Evolutionary conservation across 148 eudicot species (phyloP).

Genomic region (Polygonum aviculare): DNA sequence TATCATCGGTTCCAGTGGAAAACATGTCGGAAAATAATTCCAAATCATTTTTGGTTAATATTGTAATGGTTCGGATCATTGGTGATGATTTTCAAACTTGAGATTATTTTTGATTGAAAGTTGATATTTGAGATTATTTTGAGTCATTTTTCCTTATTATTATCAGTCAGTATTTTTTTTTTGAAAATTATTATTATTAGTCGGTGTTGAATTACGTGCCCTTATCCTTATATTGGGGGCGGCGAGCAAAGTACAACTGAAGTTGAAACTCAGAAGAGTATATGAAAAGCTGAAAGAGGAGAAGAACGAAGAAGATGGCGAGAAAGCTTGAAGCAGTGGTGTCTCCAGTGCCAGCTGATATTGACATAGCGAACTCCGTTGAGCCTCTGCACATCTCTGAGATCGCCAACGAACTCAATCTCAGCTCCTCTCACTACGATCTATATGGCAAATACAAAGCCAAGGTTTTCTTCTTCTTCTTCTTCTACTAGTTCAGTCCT

Average conservation of each 20-base stretch:
- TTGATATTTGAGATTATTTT: too few species aligned
- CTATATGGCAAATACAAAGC: constrained; percentile 96
- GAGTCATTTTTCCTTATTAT: too few species aligned
- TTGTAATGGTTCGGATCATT: too few species aligned
- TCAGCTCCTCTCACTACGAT: constrained; percentile 62
- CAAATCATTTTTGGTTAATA: too few species aligned
- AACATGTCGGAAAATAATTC: too few species aligned
- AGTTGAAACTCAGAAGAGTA: background rate
- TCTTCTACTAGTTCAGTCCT: background rate
- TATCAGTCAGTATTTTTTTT: too few species aligned
- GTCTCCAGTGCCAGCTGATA: constrained; percentile 91
- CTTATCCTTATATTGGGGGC: too few species aligned
- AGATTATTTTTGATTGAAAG: too few species aligned
- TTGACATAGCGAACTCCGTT: constrained; percentile 78
- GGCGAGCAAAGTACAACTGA: background rate
- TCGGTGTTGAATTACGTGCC: too few species aligned
- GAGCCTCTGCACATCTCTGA: constrained; percentile 68
- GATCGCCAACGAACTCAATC: constrained; percentile 66
- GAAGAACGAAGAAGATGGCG: constrained; percentile 17
- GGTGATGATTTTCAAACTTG: too few species aligned
- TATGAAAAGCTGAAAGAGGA: background rate
- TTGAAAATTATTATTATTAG: background rate
- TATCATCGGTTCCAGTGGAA: too few species aligned
- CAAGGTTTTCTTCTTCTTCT: constrained; percentile 38
- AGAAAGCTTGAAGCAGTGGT: constrained; percentile 50